Conservation (phyloP, 345 rosid genomes). For the Barbarea vulgaris region DNA sequence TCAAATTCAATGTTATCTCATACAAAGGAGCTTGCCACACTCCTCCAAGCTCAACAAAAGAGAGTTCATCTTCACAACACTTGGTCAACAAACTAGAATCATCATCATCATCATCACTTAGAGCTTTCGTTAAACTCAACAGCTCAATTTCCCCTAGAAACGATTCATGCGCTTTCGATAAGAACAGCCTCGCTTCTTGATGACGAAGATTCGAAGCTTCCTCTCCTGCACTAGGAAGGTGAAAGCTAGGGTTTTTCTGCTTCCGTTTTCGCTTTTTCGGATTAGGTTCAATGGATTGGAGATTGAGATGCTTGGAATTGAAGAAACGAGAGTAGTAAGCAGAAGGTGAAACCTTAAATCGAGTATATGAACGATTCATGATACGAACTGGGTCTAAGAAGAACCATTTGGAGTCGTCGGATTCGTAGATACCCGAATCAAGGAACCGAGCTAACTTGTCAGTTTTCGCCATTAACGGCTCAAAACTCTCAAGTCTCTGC, state of each 20-base stretch:
- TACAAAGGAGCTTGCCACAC: conserved; percentile 84
- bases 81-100: conserved; percentile 35
- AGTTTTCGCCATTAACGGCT: conserved; percentile 45
- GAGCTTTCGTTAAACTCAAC: conserved; percentile 43
- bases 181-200: conserved; percentile 58
- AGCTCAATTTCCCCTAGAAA: conserved; percentile 52
- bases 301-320: conserved; percentile 38
- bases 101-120: conserved; percentile 36
- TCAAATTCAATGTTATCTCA: conserved; percentile 57
- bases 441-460: conserved; percentile 43
- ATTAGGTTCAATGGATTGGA: conserved; percentile 31
- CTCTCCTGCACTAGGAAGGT: conserved; percentile 60
- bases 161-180: conserved; percentile 56
- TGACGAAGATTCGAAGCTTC: conserved; percentile 65
- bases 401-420: conserved; percentile 46
- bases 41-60: conserved; percentile 65
- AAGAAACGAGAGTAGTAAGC: conserved; percentile 82
- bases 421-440: conserved; percentile 57
- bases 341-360: conserved; percentile 63
- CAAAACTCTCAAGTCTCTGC: background rate
- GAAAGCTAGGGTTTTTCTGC: conserved; percentile 34
- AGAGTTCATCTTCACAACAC: conserved; percentile 35
- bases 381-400: conserved; percentile 77
- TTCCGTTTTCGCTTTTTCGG: conserved; percentile 65
- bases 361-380: conserved; percentile 58